Evolutionary conservation across 768 basidiomycete genomes (phyloP), one percentile per base, ranked within the genome.

Genomic region (Scleroderma bovista): DNA sequence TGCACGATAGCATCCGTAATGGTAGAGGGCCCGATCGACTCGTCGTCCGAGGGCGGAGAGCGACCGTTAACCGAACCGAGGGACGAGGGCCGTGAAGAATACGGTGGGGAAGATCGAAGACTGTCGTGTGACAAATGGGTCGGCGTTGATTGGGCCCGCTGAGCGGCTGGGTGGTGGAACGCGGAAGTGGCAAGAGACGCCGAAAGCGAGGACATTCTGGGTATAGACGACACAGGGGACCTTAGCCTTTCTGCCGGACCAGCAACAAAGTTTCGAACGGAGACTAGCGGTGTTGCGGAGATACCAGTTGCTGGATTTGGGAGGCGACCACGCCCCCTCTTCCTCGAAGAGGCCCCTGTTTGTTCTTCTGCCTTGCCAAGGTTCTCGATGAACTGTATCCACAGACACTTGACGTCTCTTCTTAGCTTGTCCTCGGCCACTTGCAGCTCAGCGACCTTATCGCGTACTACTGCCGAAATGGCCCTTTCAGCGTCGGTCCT

Each of bases 141-240:
- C n/a, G 52, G 24, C 45, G 52, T 51, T 26, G 55, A 32, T 44
- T 50, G 51, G 34, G 56, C 61, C 34, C 55, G 57, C 46, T 50
- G 57, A 20, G 70, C 69, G 49, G 65, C 74, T 5, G 79, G 76
- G 56, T 79, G 71, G 51, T 84, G 75, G 56, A 86, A 80, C 15
- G 69, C 68, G 17, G 83, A 74, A 19, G 76, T 77, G 6, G 75
- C 80, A 39, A 88, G 70, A 31, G 86, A 87, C n/a, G 78, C 79
- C 17, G 86, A 88, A 38, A 89, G 76, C 6, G 82, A 79, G 46
- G 86, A 89, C 29, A 74, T 53, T 44, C 72, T 70, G 26, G 74
- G 69, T 23, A 65, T 58, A 23, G 71, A 63, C 6, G 76, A 61
- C 31, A 75, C 60, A 3, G 69, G 57, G 45, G 70, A 63, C 55